These are phyloP conservation scores for Trichaptum fuscoviolaceum DNA, from an alignment of 768 basidiomycete genomes.

Conservation along the genomic window DNA sequence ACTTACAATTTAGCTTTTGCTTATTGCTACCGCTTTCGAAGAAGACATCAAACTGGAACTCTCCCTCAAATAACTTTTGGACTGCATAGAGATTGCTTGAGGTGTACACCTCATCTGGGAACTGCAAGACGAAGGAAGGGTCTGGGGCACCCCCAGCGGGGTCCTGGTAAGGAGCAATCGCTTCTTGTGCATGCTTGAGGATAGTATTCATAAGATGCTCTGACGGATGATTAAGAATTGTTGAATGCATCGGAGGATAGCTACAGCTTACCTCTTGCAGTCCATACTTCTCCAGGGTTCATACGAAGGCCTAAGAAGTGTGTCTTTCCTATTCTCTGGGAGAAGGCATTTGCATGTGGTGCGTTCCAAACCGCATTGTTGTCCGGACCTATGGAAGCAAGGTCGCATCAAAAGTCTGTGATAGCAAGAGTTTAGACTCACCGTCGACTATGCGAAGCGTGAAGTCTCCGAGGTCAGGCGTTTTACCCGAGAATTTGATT, in stretches of 20 bases:
- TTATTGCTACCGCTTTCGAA: constrained; percentile 73
- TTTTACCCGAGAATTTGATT: constrained; percentile 63
- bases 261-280: constrained; percentile 61
- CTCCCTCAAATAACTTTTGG: constrained; percentile 80
- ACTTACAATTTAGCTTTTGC: constrained; percentile 60
- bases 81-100: constrained; percentile 81
- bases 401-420: not conserved
- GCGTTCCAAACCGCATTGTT: constrained; percentile 55
- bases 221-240: constrained; percentile 23
- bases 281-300: constrained; percentile 67
- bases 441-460: constrained; percentile 74
- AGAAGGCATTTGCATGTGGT: constrained; percentile 51
- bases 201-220: constrained; percentile 62
- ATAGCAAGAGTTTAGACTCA: constrained; percentile 24
- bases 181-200: constrained; percentile 47
- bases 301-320: constrained; percentile 62
- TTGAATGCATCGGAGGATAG: not conserved
- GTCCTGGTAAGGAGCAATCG: constrained; percentile 52
- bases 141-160: constrained; percentile 41
- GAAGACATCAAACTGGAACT: constrained; percentile 86
- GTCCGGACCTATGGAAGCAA: constrained; percentile 41
- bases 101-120: constrained; percentile 68
- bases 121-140: constrained; percentile 71
- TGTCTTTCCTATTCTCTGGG: constrained; percentile 60
- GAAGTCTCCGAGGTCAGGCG: constrained; percentile 81